phyloP scores from a whole-genome alignment of 106 monocot genomes.

The Dendrobium catenatum region DNA sequence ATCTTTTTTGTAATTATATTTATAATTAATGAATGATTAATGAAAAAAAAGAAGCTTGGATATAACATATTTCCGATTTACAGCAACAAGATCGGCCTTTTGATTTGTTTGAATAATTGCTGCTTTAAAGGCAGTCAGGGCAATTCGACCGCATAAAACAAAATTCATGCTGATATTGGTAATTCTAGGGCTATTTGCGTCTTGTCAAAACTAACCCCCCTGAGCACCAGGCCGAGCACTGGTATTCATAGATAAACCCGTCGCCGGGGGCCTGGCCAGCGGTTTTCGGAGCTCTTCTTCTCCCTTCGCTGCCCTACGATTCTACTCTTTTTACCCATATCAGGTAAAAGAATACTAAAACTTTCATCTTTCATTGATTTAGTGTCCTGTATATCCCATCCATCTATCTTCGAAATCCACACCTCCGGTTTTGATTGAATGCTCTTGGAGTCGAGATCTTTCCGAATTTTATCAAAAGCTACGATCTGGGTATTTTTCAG shows the following conservation, averaged over 20 bases:
- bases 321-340: not conserved
- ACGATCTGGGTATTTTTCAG: not conserved
- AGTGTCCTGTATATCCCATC: not conserved
- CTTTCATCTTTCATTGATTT: not conserved
- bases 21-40: too few species aligned
- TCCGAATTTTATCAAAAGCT: not conserved
- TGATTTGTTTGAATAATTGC: too few species aligned
- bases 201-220: not conserved
- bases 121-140: too few species aligned
- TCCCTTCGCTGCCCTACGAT: not conserved
- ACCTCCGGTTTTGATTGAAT: not conserved
- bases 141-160: not conserved
- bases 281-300: not conserved
- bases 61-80: too few species aligned
- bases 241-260: not conserved
- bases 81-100: too few species aligned
- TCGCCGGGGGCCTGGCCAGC: not conserved
- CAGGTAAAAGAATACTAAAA: not conserved
- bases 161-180: not conserved
- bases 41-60: too few species aligned
- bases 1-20: too few species aligned
- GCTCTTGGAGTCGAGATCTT: not conserved
- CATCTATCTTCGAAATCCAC: not conserved
- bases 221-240: not conserved
- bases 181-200: not conserved